phyloP scores from a whole-genome alignment of 2,329 filamentous ascomycete species.

The Lecanoromycetidae sp. region DNA sequence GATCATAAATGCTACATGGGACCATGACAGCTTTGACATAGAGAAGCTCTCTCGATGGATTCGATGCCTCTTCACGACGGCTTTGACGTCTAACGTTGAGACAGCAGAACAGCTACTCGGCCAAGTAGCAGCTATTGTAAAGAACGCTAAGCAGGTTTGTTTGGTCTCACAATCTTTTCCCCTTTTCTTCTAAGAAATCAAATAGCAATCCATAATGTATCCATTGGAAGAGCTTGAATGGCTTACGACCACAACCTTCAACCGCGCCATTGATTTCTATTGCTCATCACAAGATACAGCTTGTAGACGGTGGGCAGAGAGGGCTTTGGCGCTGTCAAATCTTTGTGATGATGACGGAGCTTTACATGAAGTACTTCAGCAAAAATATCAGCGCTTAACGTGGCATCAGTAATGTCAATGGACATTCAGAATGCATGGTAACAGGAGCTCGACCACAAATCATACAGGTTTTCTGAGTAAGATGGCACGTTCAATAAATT shows the following conservation, averaged over 20 bases:
- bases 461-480: too few species aligned
- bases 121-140: constrained; percentile 47
- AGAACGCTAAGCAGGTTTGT: constrained; percentile 33
- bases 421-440: too few species aligned
- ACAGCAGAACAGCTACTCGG: constrained; percentile 50
- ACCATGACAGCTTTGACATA: constrained; percentile 43
- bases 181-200: not conserved
- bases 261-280: constrained; percentile 44
- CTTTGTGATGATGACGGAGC: constrained; percentile 21
- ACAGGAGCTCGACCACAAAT: too few species aligned
- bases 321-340: constrained; percentile 27
- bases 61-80: constrained; percentile 60
- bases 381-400: constrained; percentile 23
- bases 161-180: constrained; percentile 1
- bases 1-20: constrained; percentile 58
- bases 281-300: constrained; percentile 23
- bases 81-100: constrained; percentile 45
- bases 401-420: constrained; percentile 15
- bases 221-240: constrained; percentile 45
- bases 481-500: too few species aligned
- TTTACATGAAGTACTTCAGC: constrained; percentile 22
- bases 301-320: constrained; percentile 28
- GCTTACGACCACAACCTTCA: constrained; percentile 44
- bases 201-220: constrained; percentile 29
- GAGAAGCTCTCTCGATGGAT: constrained; percentile 61